Conservation (phyloP, 108 stramenopile genomes). For the Skeletonema potamos region DNA sequence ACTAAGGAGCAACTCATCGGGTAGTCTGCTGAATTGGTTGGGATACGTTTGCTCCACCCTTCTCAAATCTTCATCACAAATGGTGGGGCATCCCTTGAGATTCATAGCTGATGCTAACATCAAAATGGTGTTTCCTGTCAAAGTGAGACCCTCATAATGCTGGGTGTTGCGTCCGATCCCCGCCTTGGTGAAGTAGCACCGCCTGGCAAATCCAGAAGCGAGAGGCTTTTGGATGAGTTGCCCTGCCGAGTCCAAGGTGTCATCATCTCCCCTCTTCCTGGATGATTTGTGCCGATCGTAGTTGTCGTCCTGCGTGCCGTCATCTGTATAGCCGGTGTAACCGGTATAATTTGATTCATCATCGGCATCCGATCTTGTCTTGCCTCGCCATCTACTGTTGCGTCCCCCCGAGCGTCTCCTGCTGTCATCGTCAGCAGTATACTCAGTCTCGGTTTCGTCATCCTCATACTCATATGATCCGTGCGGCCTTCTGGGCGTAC, state of each 20-base stretch:
- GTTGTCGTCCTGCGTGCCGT: background rate
- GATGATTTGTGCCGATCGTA: background rate
- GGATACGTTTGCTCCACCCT: conserved; percentile 87
- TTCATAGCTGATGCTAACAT: conserved; percentile 89
- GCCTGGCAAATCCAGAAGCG: conserved; percentile 80
- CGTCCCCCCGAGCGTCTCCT: background rate
- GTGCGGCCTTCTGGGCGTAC: conserved; percentile 21
- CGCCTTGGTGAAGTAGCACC: conserved; percentile 87
- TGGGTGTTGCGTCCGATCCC: conserved; percentile 82
- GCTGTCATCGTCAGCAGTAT: conserved; percentile 31
- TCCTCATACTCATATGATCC: conserved; percentile 43
- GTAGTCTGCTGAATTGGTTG: conserved; percentile 82
- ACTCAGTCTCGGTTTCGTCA: conserved; percentile 38
- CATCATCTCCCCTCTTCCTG: conserved; percentile 3
- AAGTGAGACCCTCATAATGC: conserved; percentile 86
- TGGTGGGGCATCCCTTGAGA: conserved; percentile 88
- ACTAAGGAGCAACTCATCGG: conserved; percentile 80
- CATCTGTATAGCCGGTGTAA: conserved; percentile 16
- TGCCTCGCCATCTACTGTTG: conserved; percentile 2
- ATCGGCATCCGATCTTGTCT: conserved; percentile 25
- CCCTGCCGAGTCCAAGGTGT: conserved; percentile 10
- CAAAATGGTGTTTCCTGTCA: conserved; percentile 84
- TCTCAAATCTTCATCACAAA: conserved; percentile 89
- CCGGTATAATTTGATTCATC: conserved; percentile 20
- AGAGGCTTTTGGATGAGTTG: conserved; percentile 56